Conservation (phyloP, 176 grass and related monocot genomes). For the Aegilops sharonensis region DNA sequence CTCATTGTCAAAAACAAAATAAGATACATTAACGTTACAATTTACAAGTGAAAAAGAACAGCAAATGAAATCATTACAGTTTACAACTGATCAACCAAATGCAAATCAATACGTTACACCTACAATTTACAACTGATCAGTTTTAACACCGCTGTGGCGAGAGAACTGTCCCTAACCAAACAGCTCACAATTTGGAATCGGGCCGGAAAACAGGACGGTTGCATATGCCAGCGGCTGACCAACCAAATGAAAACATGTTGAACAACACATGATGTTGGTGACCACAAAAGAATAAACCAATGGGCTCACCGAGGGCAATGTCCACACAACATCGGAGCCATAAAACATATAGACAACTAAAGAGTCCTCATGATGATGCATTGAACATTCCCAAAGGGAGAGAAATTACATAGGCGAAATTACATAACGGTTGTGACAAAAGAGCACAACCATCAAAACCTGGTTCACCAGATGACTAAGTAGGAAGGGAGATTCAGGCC, state of each 20-base stretch:
- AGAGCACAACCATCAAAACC: slow-evolving; percentile 1
- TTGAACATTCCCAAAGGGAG: background rate
- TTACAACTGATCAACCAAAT: background rate
- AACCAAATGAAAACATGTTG: background rate
- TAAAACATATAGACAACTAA: background rate
- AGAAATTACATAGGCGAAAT: slow-evolving; percentile 12
- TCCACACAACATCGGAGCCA: background rate
- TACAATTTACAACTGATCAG: background rate
- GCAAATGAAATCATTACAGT: background rate
- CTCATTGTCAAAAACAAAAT: background rate
- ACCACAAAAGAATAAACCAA: background rate
- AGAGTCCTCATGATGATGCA: background rate
- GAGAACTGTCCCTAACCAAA: background rate
- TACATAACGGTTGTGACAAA: background rate
- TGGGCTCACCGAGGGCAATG: background rate
- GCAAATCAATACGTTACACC: background rate
- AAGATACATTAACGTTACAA: background rate
- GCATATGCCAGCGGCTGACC: background rate
- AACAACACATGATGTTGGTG: background rate
- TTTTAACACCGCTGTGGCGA: background rate
- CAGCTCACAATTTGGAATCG: background rate
- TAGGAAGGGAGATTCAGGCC: background rate
- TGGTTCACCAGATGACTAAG: slow-evolving; percentile 3
- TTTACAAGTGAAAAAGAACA: background rate
- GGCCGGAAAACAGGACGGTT: background rate